Conservation (phyloP, 257 asterid species). For the Nicotiana undulata region DNA sequence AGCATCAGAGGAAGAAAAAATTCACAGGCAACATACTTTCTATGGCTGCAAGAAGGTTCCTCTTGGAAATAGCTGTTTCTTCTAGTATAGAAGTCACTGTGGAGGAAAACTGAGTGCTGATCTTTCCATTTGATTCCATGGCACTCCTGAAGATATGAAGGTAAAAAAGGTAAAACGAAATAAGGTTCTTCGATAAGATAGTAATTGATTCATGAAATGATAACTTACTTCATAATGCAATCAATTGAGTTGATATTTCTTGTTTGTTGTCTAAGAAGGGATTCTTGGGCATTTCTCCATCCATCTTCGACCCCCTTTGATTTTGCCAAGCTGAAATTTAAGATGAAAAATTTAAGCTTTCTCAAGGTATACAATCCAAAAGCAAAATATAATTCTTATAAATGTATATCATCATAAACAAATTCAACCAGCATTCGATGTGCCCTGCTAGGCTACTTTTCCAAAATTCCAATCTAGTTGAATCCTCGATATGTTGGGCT, state of each 20-base stretch:
- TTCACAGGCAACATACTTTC: conserved; percentile 21
- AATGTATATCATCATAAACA: neutral
- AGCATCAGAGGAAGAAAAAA: neutral
- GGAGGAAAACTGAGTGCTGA: conserved; percentile 24
- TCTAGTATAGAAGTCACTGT: conserved; percentile 21
- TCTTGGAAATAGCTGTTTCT: conserved; percentile 28
- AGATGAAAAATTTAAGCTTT: neutral
- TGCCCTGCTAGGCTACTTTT: conserved; percentile 26
- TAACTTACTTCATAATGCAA: conserved; percentile 29
- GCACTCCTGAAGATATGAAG: conserved; percentile 22
- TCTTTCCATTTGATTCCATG: conserved; percentile 17
- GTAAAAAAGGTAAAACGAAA: neutral
- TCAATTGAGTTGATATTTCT: conserved; percentile 22
- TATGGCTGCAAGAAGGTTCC: conserved; percentile 11
- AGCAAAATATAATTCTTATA: neutral
- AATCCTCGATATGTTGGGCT: conserved; percentile 18
- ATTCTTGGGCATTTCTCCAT: conserved; percentile 26
- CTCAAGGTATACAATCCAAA: neutral
- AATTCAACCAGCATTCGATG: conserved; percentile 29
- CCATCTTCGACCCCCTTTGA: conserved; percentile 28
- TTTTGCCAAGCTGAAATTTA: conserved; percentile 23
- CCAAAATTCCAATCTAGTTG: conserved; percentile 21
- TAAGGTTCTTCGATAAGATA: neutral
- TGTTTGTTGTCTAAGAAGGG: conserved; percentile 20
- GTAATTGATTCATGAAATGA: neutral